Evolutionary conservation across 2,329 filamentous ascomycete species (phyloP).

Genomic region (Botrytis medusae): DNA sequence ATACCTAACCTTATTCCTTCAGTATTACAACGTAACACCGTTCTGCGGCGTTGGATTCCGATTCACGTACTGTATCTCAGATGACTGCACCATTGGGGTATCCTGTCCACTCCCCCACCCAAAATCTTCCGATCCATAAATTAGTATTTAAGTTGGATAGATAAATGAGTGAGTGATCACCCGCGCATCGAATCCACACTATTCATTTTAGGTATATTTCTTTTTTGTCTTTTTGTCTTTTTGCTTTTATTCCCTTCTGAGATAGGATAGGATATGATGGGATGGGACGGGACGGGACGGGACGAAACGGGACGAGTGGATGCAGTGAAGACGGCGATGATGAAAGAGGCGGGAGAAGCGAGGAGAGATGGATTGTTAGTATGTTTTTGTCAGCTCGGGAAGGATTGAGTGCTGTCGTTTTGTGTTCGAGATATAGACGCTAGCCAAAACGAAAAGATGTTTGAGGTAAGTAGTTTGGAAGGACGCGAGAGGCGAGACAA

Average conservation of each 20-base stretch:
- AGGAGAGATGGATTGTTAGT: background rate
- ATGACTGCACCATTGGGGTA: too few species aligned
- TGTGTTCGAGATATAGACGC: background rate
- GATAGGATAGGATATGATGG: too few species aligned
- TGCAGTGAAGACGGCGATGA: background rate
- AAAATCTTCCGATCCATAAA: background rate
- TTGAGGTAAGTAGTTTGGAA: too few species aligned
- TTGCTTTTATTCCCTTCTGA: too few species aligned
- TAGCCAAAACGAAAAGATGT: background rate
- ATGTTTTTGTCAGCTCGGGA: background rate
- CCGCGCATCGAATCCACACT: too few species aligned
- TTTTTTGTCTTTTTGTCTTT: too few species aligned
- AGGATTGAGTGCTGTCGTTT: background rate
- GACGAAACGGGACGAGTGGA: background rate
- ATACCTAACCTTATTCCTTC: background rate
- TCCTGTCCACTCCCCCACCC: background rate
- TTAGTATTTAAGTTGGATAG: too few species aligned
- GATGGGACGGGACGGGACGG: background rate
- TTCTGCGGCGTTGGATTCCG: too few species aligned
- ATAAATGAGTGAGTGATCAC: too few species aligned
- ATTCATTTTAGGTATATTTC: too few species aligned
- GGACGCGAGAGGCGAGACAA: too few species aligned
- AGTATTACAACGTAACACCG: background rate
- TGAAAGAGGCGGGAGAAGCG: background rate
- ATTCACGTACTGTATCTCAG: too few species aligned